phyloP scores from a whole-genome alignment of 2,329 filamentous ascomycete species.

The Chaetomium strumarium region DNA sequence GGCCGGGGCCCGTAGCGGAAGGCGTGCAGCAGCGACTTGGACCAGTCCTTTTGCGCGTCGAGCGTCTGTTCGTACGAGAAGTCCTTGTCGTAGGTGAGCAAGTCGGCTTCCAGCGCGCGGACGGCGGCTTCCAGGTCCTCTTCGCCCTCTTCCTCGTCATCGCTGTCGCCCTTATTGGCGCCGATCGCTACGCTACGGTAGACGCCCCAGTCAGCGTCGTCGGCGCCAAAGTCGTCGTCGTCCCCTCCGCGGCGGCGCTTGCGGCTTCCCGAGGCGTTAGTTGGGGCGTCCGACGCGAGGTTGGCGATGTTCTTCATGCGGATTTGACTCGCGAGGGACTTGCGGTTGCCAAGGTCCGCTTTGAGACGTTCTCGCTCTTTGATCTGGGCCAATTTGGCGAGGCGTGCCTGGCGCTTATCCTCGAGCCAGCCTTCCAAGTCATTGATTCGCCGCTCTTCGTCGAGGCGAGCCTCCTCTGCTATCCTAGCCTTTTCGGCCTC shows the following conservation, averaged over 20 bases:
- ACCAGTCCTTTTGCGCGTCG: conserved; percentile 93
- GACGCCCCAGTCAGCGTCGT: conserved; percentile 97
- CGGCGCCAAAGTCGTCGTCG: conserved; percentile 93
- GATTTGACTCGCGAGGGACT: conserved; percentile 91
- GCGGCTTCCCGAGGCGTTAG: conserved; percentile 43
- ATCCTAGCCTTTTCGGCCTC: conserved; percentile 81
- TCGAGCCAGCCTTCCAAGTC: conserved; percentile 83
- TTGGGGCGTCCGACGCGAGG: conserved; percentile 80
- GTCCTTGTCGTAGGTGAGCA: conserved; percentile 77
- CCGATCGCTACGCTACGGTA: conserved; percentile 89
- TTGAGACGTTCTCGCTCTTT: conserved; percentile 92
- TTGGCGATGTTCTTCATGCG: conserved; percentile 98
- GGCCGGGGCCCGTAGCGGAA: conserved; percentile 85
- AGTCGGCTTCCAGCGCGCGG: conserved; percentile 72
- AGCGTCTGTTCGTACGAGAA: conserved; percentile 92
- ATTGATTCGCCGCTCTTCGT: conserved; percentile 76
- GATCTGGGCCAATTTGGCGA: conserved; percentile 69
- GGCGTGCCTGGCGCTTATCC: conserved; percentile 70
- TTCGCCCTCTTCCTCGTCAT: conserved; percentile 90
- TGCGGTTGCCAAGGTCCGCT: conserved; percentile 91
- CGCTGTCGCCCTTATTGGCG: conserved; percentile 61
- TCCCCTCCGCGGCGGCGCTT: conserved; percentile 83
- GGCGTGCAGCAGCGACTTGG: conserved; percentile 80
- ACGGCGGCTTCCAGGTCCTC: conserved; percentile 73
- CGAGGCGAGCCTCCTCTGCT: conserved; percentile 76